Conservation (phyloP, 2,329 filamentous ascomycete species). For the Gliomastix tumulicola region DNA sequence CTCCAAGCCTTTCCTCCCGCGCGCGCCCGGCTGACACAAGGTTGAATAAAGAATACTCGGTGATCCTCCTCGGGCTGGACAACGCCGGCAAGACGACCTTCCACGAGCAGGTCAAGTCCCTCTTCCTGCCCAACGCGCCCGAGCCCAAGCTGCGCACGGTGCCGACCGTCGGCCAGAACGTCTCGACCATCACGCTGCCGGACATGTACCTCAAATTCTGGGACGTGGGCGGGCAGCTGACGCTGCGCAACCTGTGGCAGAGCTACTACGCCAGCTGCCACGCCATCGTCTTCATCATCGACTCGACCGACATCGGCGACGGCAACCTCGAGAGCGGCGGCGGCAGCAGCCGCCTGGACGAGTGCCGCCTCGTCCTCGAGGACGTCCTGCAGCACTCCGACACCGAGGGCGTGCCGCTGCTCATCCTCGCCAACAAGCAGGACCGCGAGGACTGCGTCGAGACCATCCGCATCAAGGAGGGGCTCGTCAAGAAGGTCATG, state of each 20-base stretch:
- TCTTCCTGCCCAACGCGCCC: conserved; percentile 61
- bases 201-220: conserved; percentile 98
- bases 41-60: conserved; percentile 71
- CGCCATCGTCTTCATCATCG: conserved; percentile 96
- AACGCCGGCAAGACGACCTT: conserved; percentile 98
- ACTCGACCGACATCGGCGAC: conserved; percentile 89
- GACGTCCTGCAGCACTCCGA: conserved; percentile 82
- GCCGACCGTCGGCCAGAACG: conserved; percentile 95
- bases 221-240: conserved; percentile 94
- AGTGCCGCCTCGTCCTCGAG: conserved; percentile 85
- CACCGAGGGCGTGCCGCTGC: conserved; percentile 81
- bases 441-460: conserved; percentile 96
- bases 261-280: conserved; percentile 92
- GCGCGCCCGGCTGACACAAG: conserved; percentile 3
- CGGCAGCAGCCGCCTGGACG: conserved; percentile 59
- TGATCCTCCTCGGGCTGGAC: conserved; percentile 93
- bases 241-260: conserved; percentile 86
- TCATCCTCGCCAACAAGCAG: conserved; percentile 96
- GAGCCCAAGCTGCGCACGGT: conserved; percentile 76
- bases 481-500: conserved; percentile 89
- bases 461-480: conserved; percentile 95
- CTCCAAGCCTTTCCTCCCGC: conserved; percentile 3
- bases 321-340: conserved; percentile 48
- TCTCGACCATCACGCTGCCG: conserved; percentile 80
- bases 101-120: conserved; percentile 89